Conservation (phyloP, 805 yeast species). For the Zygotorulaspora chibaensis region DNA sequence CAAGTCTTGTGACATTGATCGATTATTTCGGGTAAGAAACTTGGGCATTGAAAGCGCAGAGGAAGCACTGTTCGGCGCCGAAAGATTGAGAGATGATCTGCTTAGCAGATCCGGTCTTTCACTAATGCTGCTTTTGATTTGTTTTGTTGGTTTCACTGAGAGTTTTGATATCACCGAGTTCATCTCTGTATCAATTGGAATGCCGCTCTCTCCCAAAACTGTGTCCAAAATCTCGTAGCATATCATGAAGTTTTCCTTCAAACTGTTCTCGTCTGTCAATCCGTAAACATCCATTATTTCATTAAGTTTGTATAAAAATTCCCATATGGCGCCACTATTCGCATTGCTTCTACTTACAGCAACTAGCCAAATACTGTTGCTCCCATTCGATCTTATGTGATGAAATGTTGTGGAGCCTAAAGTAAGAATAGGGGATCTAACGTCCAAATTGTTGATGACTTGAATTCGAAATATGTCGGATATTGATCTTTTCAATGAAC, state of each 20-base stretch:
- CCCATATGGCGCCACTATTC: conserved; percentile 76
- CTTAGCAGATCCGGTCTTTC: conserved; percentile 10
- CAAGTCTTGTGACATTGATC: conserved; percentile 17
- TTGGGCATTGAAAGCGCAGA: conserved; percentile 18
- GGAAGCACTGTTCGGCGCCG: conserved; percentile 2
- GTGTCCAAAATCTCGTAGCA: conserved; percentile 79
- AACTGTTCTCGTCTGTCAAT: conserved; percentile 40
- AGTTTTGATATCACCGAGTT: conserved; percentile 23
- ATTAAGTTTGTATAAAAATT: conserved; percentile 65
- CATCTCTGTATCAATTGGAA: conserved; percentile 28
- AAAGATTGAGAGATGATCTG: conserved; percentile 7
- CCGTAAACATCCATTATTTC: conserved; percentile 45
- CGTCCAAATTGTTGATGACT: conserved; percentile 58
- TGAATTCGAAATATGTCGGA: conserved; percentile 90
- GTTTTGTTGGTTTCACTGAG: conserved; percentile 23
- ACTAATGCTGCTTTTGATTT: conserved; percentile 3
- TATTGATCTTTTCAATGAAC: conserved; percentile 71
- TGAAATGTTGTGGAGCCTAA: conserved; percentile 90
- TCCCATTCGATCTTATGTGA: conserved; percentile 55
- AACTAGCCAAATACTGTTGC: conserved; percentile 64
- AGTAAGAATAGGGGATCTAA: conserved; percentile 71
- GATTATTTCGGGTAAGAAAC: conserved; percentile 16
- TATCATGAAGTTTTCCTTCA: conserved; percentile 61
- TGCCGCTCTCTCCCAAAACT: conserved; percentile 39
- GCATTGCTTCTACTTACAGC: conserved; percentile 87